Percentiles rank a stretch among this genome's conserved stretches.
Evolutionary conservation across 2,329 filamentous ascomycete species (phyloP).

Genomic region (Fonsecaea pugnacius): DNA sequence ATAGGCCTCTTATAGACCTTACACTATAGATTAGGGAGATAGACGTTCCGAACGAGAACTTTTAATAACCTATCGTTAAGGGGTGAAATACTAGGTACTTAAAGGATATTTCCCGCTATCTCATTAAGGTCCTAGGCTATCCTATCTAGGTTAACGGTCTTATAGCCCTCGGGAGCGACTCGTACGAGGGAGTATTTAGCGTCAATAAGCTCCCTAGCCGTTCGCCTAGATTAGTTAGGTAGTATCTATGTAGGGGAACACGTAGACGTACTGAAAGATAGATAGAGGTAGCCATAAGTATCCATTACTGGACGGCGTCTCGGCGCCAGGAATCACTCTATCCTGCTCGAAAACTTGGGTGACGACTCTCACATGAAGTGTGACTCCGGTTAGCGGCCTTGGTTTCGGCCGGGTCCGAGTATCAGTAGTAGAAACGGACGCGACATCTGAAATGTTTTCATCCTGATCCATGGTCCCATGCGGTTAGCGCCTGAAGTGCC

Average conservation of each 20-base stretch:
- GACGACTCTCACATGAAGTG: background rate
- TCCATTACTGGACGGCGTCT: conserved; percentile 7
- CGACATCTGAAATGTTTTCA: too few species aligned
- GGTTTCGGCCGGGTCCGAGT: too few species aligned
- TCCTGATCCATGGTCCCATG: too few species aligned
- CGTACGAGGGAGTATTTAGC: background rate
- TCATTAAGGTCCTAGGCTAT: background rate
- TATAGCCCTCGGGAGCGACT: background rate
- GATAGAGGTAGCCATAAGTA: conserved; percentile 4
- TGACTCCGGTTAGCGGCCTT: too few species aligned
- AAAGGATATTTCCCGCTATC: too few species aligned
- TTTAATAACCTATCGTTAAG: background rate
- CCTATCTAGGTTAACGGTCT: background rate
- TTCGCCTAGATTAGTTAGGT: conserved; percentile 2
- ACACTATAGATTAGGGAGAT: background rate
- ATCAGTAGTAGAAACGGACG: too few species aligned
- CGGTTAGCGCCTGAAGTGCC: too few species aligned
- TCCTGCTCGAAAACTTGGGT: conserved; percentile 13
- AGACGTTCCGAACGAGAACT: background rate
- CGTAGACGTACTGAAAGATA: conserved; percentile 7
- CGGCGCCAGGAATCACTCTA: conserved; percentile 4
- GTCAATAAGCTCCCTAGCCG: background rate
- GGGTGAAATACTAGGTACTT: too few species aligned
- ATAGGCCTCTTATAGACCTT: background rate
- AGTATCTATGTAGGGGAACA: conserved; percentile 2